Base-by-base conservation (phyloP, 306 rosid species). In the Dalbergia cochinchinensis region DNA sequence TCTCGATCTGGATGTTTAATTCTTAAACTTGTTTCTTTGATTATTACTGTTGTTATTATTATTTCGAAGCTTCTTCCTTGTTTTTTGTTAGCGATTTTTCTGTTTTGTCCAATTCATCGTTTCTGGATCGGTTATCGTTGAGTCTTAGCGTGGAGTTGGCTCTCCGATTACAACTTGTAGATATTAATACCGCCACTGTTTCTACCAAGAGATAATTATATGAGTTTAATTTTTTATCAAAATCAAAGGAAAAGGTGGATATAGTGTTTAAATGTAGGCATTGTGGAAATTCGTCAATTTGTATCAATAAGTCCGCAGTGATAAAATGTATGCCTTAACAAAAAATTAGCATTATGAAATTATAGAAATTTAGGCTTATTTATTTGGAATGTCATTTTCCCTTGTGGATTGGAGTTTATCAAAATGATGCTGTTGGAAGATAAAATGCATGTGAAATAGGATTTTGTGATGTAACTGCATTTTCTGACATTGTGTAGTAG, bases 1-100 rank as follows among this genome's bases (percentile, higher is more conserved):
- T n/a, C 35, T 67, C 71, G 86, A 86, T 86, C 83, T 83, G 72
- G 72, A 35, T 48, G 4, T 69, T 0, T 63, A 13, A 11, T 11
- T 82, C 48, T 62, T n/a, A 5, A 12, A 58, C 53, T 22, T 37
- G 2, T 37, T 41, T n/a, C 44, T 3, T 26, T 26, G 35, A 10
- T 51, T 7, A 37, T 82, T n/a, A n/a, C n/a, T 12, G 0, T 6
- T 35, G 3, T 22, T 14, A 7, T 58, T 18, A 33, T 73, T 13
- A 6, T 75, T 63, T 65, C 66, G 33, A 63, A 22, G 18, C 42
- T 41, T 48, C 26, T 33, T 50, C 14, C 7, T 37, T 37, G 4
- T 54, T 84, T 67, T 13, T 19, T 12, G 54, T 35, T 61, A 11
- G 74, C 45, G 15, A 47, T 45, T 8, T 19, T 39, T 76, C 41